Evolutionary conservation across 1,284 basidiomycete species (phyloP), one percentile per base, ranked within the genome.

Genomic region (Malassezia japonica): DNA sequence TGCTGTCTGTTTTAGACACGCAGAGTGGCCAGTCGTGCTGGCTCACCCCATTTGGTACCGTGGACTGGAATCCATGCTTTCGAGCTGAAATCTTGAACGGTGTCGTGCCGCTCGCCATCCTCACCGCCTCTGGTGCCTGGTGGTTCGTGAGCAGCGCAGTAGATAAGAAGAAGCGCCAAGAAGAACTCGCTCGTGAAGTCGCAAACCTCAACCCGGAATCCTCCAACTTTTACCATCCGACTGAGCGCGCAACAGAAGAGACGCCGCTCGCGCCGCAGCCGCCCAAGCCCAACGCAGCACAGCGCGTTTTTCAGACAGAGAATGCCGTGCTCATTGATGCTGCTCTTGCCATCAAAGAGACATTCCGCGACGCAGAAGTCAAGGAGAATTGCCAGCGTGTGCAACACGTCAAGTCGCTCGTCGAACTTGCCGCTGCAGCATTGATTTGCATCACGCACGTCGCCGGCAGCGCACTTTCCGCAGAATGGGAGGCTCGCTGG

Each of bases 301-400:
- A 42, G 35, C 43, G 46, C 27, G 67, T 72, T 33, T 70, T 67
- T 36, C 62, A 57, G 43, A 63, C 65, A 18, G 70, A 72, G 43
- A 72, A 72, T 34, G 65, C 65, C 20, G 65, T 71, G 44, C 60
- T 72, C 32, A 52, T 72, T 31, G 68, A 71, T 48, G 67, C 68
- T 37, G 68, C 69, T 3, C 62, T 67, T 25, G 45, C 56, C n/a
- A 65, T 63, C 8, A 65, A 62, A 8, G 46, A 56, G n/a, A n/a
- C n/a, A n/a, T n/a, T n/a, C n/a, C n/a, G n/a, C n/a, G n/a, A n/a
- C n/a, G n/a, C n/a, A n/a, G n/a, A n/a, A n/a, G n/a, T n/a, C n/a
- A n/a, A n/a, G n/a, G n/a, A 24, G 51, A 59, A 29, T 35, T 24
- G 4, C 46, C 48, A 24, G 40, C 51, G 5, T 39, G 29, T 0